Conservation (phyloP, 2,329 filamentous ascomycete genomes). For the Scleromitrula shiraiana region DNA sequence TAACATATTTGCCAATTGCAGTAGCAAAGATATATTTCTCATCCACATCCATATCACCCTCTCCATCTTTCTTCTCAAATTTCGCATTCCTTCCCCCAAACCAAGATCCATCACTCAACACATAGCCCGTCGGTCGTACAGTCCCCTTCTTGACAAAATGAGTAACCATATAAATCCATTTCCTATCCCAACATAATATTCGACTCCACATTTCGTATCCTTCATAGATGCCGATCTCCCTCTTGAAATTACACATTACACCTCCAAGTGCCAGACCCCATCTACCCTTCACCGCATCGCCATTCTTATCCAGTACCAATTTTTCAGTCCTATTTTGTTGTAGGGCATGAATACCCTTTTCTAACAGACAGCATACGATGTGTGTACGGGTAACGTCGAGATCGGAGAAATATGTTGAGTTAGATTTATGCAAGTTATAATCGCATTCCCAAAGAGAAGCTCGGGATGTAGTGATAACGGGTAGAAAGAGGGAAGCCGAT, state of each 20-base stretch:
- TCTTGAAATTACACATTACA: conserved; percentile 65
- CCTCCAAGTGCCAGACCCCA: conserved; percentile 63
- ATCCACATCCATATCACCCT: conserved; percentile 35
- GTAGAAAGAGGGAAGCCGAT: conserved; percentile 46
- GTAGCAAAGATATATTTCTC: conserved; percentile 63
- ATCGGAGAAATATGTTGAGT: conserved; percentile 63
- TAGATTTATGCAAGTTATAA: conserved; percentile 67
- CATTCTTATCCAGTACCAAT: conserved; percentile 37
- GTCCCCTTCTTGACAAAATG: conserved; percentile 61
- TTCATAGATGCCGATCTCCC: conserved; percentile 63
- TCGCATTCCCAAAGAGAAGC: conserved; percentile 58
- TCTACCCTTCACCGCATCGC: conserved; percentile 42
- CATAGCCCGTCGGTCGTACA: conserved; percentile 44
- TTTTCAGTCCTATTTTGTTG: conserved; percentile 41
- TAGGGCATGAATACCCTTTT: conserved; percentile 46
- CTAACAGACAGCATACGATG: conserved; percentile 62
- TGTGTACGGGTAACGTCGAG: conserved; percentile 70
- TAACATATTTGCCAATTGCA: conserved; percentile 71
- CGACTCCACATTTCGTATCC: conserved; percentile 67
- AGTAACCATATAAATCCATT: conserved; percentile 72
- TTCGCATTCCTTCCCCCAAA: conserved; percentile 33
- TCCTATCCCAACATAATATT: conserved; percentile 67
- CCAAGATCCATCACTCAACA: conserved; percentile 32
- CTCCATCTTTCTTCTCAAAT: conserved; percentile 34
- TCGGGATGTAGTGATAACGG: conserved; percentile 49